Percentiles rank a stretch among this genome's conserved stretches.
phyloP scores from a whole-genome alignment of 805 yeast species.

The Jamesozyma spencerorum region DNA sequence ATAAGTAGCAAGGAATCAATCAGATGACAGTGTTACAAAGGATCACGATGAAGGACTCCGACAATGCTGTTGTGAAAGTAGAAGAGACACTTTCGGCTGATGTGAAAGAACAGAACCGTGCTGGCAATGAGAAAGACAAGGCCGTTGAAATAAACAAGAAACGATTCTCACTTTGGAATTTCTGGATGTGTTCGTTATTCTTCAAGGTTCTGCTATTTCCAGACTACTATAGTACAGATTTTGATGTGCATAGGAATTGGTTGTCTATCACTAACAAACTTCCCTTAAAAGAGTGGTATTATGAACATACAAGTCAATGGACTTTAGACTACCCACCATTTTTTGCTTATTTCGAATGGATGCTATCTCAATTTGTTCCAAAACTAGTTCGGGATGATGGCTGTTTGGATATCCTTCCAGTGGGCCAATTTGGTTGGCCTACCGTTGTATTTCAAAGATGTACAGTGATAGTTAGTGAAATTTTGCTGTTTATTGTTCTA shows the following conservation, averaged over 20 bases:
- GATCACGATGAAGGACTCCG: too few relatives aligned
- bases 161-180: conserved; percentile 49
- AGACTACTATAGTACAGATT: conserved; percentile 89
- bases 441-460: conserved; percentile 74
- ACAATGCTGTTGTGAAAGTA: too few relatives aligned
- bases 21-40: too few relatives aligned
- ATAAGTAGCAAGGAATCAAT: too few relatives aligned
- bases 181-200: conserved; percentile 54
- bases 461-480: conserved; percentile 73
- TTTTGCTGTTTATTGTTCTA: conserved; percentile 56
- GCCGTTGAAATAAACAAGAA: conserved; percentile 4
- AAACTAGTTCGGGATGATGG: conserved; percentile 57
- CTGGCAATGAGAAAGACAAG: too few relatives aligned
- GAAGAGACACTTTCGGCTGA: too few relatives aligned
- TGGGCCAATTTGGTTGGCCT: conserved; percentile 65
- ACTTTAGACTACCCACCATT: conserved; percentile 96
- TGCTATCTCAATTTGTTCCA: conserved; percentile 65
- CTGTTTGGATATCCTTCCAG: conserved; percentile 56
- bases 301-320: conserved; percentile 75
- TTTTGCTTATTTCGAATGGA: conserved; percentile 92
- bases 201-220: conserved; percentile 57
- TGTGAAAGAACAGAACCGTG: too few relatives aligned
- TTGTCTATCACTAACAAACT: conserved; percentile 74
- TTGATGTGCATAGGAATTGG: conserved; percentile 97
- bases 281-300: conserved; percentile 76